These are phyloP conservation scores for Cystoderma amianthinum DNA, from an alignment of 768 basidiomycete genomes.

Conservation along the genomic window DNA sequence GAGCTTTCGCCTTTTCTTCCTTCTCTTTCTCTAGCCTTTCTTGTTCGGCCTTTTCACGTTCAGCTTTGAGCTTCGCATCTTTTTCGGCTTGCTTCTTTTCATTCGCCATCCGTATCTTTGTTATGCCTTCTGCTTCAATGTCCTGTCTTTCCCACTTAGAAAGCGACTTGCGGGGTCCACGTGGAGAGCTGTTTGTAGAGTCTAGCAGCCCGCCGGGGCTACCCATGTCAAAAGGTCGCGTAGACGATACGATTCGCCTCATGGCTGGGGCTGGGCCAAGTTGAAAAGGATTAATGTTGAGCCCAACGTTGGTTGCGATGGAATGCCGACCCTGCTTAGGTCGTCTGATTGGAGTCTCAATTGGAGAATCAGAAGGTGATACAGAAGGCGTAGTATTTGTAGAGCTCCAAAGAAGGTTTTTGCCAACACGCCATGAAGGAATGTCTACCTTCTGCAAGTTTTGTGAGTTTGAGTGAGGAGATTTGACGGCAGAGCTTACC, in stretches of 20 bases:
- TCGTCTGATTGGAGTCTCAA: slow-evolving; percentile 3
- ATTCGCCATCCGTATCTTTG: slow-evolving; percentile 51
- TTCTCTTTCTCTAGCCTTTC: slow-evolving; percentile 22
- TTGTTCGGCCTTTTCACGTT: slow-evolving; percentile 24
- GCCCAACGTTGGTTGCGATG: slow-evolving; percentile 31
- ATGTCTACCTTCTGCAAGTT: background rate
- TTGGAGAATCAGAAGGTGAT: slow-evolving; percentile 22
- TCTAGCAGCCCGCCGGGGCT: slow-evolving; percentile 29
- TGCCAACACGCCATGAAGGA: slow-evolving; percentile 31
- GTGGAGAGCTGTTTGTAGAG: slow-evolving; percentile 43
- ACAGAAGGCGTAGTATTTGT: slow-evolving; percentile 32
- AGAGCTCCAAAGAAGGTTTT: slow-evolving; percentile 66
- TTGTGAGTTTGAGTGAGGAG: background rate
- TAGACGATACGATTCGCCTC: slow-evolving; percentile 31
- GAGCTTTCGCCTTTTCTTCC: slow-evolving; percentile 22
- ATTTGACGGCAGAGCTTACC: slow-evolving; percentile 22
- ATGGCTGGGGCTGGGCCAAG: slow-evolving; percentile 16
- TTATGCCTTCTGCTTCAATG: slow-evolving; percentile 73
- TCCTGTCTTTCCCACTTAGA: slow-evolving; percentile 89
- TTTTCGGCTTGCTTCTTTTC: slow-evolving; percentile 35
- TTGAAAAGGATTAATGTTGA: slow-evolving; percentile 46
- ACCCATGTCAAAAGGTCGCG: slow-evolving; percentile 21
- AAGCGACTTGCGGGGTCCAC: slow-evolving; percentile 29
- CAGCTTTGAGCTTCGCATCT: slow-evolving; percentile 32
- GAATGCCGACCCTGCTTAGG: slow-evolving; percentile 25